Conservation (phyloP, 306 rosid genomes). For the Cucumis sativus region Cucumber_9930_V3 NC_026655.2:30350501-30351000, state of each 20-base stretch:
- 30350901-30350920: constrained; percentile 23
- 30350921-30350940: constrained; percentile 23
- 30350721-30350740: constrained; percentile 26
- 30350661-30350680: constrained; percentile 45
- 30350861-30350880: constrained; percentile 21
- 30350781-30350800: constrained; percentile 16
- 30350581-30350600: constrained; percentile 14
- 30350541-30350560: constrained; percentile 18
- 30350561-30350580: constrained; percentile 8
- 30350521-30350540: constrained; percentile 20
- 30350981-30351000: constrained; percentile 77
- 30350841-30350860: constrained; percentile 20
- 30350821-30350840: constrained; percentile 16
- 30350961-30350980: constrained; percentile 68
- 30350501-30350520: constrained; percentile 9
- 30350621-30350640: constrained; percentile 21
- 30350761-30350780: constrained; percentile 18
- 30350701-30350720: constrained; percentile 8
- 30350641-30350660: constrained; percentile 22
- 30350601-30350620: constrained; percentile 24
- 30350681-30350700: constrained; percentile 21
- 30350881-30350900: constrained; percentile 11
- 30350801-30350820: constrained; percentile 23
- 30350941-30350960: constrained; percentile 45
- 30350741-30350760: constrained; percentile 17